Base-by-base conservation (phyloP, 192 early-diverging fungal genomes). In the Dimargaris xerosporica region DNA sequence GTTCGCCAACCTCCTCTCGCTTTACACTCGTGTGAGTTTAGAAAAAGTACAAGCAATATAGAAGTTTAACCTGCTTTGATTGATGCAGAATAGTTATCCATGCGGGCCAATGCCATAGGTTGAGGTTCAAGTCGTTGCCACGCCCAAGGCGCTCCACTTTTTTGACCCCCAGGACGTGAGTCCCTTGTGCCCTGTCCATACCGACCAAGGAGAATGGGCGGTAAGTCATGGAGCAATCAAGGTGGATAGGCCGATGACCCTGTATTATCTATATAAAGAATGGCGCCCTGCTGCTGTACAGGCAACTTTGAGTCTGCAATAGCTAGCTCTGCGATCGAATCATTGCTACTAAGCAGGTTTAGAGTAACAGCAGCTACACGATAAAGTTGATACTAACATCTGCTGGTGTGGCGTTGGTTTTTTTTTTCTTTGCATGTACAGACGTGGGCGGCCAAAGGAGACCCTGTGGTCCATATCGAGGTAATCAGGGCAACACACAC, bases 381-480 rank as follows among this genome's bases (percentile, higher is more conserved):
- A 39, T 28, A 54, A 15, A 28, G 29, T 44, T 72, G 28, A 16
- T 70, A 0, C 52, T 12, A 50, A 4, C 17, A 25, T 21, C 7
- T 65, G 31, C 43, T 23, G 23, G 5, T 6, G 41, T 44, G n/a
- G 30, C 12, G 42, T n/a, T n/a, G 25, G 25, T 10, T 16, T 21
- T 16, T 4, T 1, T 21, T 30, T 21, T 16, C 15, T 1, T 21
- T 30, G 19, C 29, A 7, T 39, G 2, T 39, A 39, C 69, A 85
- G 75, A 69, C 76, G 15, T 96, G 93, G 93, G 78, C 69, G 46
- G 82, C 83, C 62, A 84, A 85, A 58, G 79, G 80, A 12, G 93
- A 98, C 75, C 91, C 92, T 1, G 91, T 98, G 3, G 72, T 98
- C 39, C 95, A 98, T 69, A 94, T 98, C 23, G 73, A 77, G 80